Conservation (phyloP, 2,329 filamentous ascomycete genomes). For the Celoporthe dispersa region DNA sequence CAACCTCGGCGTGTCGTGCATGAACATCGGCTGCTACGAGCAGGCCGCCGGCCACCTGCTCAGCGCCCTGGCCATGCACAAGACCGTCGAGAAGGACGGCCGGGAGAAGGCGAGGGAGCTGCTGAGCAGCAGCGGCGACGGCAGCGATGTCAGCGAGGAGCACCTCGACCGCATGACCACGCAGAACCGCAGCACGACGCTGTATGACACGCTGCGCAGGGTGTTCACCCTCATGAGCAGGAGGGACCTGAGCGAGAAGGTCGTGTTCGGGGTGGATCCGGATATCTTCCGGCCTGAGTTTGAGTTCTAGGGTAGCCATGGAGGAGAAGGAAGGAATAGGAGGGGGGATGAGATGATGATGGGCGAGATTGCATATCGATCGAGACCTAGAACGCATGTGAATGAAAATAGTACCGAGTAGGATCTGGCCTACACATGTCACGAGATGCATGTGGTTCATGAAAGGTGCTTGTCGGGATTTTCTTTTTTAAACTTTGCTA, state of each 20-base stretch:
- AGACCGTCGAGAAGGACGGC: constrained; percentile 84
- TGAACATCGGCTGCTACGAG: constrained; percentile 94
- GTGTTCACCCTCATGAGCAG: constrained; percentile 98
- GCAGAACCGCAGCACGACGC: constrained; percentile 95
- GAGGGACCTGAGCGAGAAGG: constrained; percentile 83
- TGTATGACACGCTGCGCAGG: constrained; percentile 90
- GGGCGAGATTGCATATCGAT: not conserved
- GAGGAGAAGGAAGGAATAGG: not conserved
- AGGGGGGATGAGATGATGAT: not conserved
- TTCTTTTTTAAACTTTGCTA: not conserved
- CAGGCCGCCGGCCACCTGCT: constrained; percentile 93
- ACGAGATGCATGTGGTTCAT: not conserved
- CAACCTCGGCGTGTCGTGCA: constrained; percentile 94
- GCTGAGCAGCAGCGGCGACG: constrained; percentile 60
- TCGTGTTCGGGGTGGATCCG: constrained; percentile 88
- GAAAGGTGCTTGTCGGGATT: not conserved
- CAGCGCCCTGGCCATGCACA: constrained; percentile 93
- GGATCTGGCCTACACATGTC: not conserved
- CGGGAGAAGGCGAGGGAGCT: constrained; percentile 84
- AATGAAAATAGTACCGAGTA: not conserved
- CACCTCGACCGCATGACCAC: constrained; percentile 85
- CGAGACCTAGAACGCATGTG: not conserved
- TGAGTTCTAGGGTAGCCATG: constrained; percentile 50
- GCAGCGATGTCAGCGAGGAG: constrained; percentile 60
- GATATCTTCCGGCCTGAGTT: constrained; percentile 88